phyloP scores from a whole-genome alignment of 495 filamentous ascomycete genomes.

The Talaromyces wortmannii region DNA sequence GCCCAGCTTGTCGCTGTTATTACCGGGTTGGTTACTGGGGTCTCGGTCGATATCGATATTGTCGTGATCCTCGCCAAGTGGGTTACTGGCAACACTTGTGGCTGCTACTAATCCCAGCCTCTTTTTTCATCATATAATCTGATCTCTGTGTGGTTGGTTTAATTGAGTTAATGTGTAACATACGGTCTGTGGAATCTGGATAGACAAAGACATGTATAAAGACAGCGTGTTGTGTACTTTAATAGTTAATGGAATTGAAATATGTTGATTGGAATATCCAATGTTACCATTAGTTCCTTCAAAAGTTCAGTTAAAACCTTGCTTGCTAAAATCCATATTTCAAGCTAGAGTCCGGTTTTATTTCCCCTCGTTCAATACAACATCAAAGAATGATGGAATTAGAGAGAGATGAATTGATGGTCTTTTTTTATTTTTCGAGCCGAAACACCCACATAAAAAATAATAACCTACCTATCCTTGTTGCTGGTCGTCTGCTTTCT shows the following conservation, averaged over 20 bases:
- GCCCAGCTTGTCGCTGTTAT: slow-evolving; percentile 36
- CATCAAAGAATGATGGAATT: no score
- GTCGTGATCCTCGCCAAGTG: slow-evolving; percentile 30
- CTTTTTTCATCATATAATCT: background rate
- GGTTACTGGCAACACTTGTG: slow-evolving; percentile 28
- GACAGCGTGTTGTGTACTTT: background rate
- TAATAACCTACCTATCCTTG: slow-evolving; percentile 1
- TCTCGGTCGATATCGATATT: slow-evolving; percentile 21
- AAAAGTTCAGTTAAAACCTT: no score
- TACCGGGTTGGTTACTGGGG: slow-evolving; percentile 19
- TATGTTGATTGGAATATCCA: background rate
- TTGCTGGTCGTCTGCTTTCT: slow-evolving; percentile 18
- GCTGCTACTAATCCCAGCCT: background rate
- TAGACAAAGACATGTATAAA: background rate
- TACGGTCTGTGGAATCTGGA: background rate
- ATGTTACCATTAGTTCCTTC: no score
- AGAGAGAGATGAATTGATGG: no score
- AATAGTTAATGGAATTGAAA: background rate
- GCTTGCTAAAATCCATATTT: no score
- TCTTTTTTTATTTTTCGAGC: background rate
- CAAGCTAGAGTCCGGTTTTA: background rate
- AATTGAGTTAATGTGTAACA: background rate
- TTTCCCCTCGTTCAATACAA: no score
- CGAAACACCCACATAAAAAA: background rate
- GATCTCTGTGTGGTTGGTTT: background rate